Evolutionary conservation across 805 yeast genomes (phyloP), one percentile per base, ranked within the genome.

Genomic region (Kregervanrija delftensis): DNA sequence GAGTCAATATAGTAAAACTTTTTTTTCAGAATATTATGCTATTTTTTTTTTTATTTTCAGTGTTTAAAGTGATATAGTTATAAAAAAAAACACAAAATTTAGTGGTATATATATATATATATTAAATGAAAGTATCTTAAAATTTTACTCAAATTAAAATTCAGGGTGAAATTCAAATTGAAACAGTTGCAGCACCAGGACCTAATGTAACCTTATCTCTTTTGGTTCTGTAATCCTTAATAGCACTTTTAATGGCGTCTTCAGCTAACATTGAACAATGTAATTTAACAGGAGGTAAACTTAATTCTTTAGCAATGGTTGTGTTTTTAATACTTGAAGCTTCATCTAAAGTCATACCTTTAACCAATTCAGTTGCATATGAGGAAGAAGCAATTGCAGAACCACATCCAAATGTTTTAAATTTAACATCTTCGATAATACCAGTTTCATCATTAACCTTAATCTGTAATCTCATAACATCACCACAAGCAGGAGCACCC

Each of bases 401-500:
- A 38, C 99, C 99, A 65, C 99, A 93, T n/a, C 99, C 99, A 69
- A 93, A 93, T 4, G 99, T 93, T 77, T 93, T 93, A 70, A 93
- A 93, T 66, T 89, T 91, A 50, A 91, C 99, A 64, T 93, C 96
- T 64, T 86, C 81, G 55, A 93, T 93, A 43, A 86, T 74, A 1
- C 99, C 99, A 17, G 95, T 80, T 46, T 76, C 81, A 58, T 90
- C 97, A 52, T 83, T 83, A 9, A 93, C 99, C 63, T 90, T 80
- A 59, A 93, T 93, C 66, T 93, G 98, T 52, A 93, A 75, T 69
- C 95, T 84, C 96, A 93, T 93, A 38, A 93, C 99, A 71, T 93
- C 99, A 45, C 99, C 99, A 70, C 99, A 93, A 0, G 99, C 99
- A 44, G 99, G 98, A 0, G 99, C 98, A 46, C 99, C 99, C 12